A percentile compares a stretch with the other conserved stretches of the same genome.
phyloP scores from a whole-genome alignment of 2,329 filamentous ascomycete species.

The Ophiostoma ips region DNA sequence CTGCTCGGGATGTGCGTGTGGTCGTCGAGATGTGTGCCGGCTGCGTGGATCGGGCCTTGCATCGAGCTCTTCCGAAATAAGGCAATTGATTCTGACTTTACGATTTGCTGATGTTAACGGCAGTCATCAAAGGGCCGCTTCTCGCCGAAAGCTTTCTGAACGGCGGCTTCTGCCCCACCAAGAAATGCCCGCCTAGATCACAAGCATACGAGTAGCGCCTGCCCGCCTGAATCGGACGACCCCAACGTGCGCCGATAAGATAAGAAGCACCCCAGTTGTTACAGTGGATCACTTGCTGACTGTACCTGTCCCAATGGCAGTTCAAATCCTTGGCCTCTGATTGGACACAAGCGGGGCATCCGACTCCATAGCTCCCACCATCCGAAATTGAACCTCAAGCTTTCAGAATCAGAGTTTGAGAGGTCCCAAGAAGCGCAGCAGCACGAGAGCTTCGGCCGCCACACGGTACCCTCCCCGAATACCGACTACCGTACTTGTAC shows the following conservation, averaged over 20 bases:
- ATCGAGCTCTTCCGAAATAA: background rate
- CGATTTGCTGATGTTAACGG: too few species aligned
- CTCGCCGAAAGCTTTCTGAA: background rate
- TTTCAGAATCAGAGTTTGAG: too few species aligned
- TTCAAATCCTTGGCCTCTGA: background rate
- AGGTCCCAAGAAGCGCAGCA: too few species aligned
- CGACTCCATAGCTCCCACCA: too few species aligned
- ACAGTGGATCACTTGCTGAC: background rate
- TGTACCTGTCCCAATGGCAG: background rate
- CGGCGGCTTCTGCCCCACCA: slow-evolving; percentile 1
- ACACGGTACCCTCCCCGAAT: too few species aligned
- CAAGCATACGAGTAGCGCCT: background rate
- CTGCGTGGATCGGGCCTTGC: slow-evolving; percentile 1
- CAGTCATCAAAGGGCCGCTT: too few species aligned
- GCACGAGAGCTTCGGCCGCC: too few species aligned
- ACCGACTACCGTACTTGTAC: too few species aligned
- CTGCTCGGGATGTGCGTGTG: slow-evolving; percentile 2
- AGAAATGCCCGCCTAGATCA: background rate
- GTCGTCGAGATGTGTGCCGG: background rate
- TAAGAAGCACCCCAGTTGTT: too few species aligned
- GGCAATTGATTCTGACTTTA: too few species aligned
- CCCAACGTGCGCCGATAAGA: slow-evolving; percentile 1
- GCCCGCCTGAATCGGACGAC: slow-evolving; percentile 3
- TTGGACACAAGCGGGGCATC: background rate
- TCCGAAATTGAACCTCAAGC: too few species aligned